These are phyloP conservation scores for Penicillium concentricum DNA, from an alignment of 2,329 filamentous ascomycete species.

Conservation along the genomic window DNA sequence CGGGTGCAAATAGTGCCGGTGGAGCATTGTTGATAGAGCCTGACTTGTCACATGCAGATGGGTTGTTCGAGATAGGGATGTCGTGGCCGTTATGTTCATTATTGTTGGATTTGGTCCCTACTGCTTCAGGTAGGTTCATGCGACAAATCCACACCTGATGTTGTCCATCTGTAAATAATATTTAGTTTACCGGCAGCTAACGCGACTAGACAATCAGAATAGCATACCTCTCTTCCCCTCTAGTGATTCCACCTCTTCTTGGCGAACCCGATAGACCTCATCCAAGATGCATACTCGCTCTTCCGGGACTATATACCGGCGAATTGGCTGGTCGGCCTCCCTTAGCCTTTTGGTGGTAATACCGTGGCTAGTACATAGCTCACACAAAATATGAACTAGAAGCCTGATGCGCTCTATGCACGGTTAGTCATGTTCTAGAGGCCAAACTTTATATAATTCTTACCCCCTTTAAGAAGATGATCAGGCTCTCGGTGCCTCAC, in stretches of 20 bases:
- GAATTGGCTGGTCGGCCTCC: conserved; percentile 41
- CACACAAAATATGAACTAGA: conserved; percentile 43
- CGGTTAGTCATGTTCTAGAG: neutral
- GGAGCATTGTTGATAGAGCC: neutral
- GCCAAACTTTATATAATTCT: neutral
- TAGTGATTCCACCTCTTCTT: conserved; percentile 39
- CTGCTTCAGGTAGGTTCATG: conserved; percentile 27
- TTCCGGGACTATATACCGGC: conserved; percentile 35
- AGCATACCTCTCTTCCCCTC: conserved; percentile 22
- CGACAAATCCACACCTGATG: conserved; percentile 26
- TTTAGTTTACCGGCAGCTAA: neutral
- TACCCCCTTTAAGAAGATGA: conserved; percentile 34
- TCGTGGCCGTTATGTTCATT: neutral
- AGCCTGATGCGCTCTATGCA: conserved; percentile 38
- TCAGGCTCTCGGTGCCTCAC: conserved; percentile 36
- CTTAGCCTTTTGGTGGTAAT: conserved; percentile 39
- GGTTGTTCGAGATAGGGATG: neutral
- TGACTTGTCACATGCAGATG: neutral
- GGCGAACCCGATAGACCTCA: conserved; percentile 41
- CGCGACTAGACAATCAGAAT: neutral
- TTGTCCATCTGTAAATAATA: conserved; percentile 28
- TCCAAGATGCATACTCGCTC: conserved; percentile 39
- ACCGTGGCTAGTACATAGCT: conserved; percentile 34
- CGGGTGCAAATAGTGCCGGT: neutral
- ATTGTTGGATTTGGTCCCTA: conserved; percentile 12